These are phyloP conservation scores for Butyriboletus loyo DNA, from an alignment of 768 basidiomycete genomes.

Conservation along the genomic window DNA sequence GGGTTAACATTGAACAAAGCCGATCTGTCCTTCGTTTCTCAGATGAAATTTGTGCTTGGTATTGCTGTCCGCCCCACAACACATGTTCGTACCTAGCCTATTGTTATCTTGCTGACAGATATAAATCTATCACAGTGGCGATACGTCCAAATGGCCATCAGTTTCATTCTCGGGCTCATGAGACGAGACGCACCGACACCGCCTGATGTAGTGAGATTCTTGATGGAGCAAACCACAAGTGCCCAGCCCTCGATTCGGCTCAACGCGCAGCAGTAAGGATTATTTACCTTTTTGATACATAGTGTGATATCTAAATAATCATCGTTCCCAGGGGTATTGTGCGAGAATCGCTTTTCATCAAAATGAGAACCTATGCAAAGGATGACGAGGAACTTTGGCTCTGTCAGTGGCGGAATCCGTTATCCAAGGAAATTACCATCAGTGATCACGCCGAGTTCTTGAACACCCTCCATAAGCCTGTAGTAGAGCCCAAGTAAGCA, in stretches of 20 bases:
- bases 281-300: not conserved
- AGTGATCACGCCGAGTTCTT: constrained; percentile 50
- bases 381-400: constrained; percentile 68
- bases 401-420: constrained; percentile 67
- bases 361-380: constrained; percentile 70
- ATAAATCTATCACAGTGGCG: constrained; percentile 58
- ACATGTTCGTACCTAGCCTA: constrained; percentile 51
- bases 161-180: constrained; percentile 58
- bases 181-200: constrained; percentile 58
- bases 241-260: constrained; percentile 67
- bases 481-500: constrained; percentile 37
- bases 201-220: constrained; percentile 55
- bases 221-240: constrained; percentile 63
- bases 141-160: constrained; percentile 69
- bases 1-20: not conserved
- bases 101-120: constrained; percentile 4
- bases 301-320: not conserved
- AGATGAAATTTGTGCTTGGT: constrained; percentile 62
- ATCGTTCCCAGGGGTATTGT: constrained; percentile 52
- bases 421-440: constrained; percentile 46
- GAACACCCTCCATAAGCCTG: constrained; percentile 41
- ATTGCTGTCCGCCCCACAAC: constrained; percentile 60
- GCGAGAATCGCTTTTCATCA: constrained; percentile 64
- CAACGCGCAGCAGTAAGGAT: constrained; percentile 58
- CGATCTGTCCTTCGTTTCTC: constrained; percentile 3